A percentile compares a stretch with the other conserved stretches of the same genome.
phyloP scores from a whole-genome alignment of 306 rosid genomes.

The Corylus avellana region DNA sequence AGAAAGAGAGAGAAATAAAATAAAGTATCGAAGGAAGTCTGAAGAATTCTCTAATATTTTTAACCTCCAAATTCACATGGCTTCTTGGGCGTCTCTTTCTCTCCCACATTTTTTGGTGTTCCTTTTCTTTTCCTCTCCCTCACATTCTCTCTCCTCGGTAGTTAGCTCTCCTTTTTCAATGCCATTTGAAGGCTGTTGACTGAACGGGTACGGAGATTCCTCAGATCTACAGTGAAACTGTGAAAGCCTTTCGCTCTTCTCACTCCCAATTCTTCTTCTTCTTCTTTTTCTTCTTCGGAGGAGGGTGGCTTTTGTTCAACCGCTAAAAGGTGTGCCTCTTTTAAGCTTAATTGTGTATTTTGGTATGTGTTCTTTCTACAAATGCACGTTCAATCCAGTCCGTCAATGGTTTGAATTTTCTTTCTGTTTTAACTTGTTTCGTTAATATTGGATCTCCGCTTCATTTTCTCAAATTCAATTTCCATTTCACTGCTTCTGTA shows the following conservation, averaged over 20 bases:
- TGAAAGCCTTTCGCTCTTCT: slow-evolving; percentile 39
- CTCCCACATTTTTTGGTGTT: slow-evolving; percentile 35
- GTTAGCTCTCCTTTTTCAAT: slow-evolving; percentile 36
- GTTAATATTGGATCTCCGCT: slow-evolving; percentile 29
- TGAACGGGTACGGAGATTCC: slow-evolving; percentile 60
- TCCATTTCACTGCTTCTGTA: background rate
- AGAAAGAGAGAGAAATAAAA: background rate
- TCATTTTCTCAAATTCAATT: slow-evolving; percentile 26
- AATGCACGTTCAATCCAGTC: slow-evolving; percentile 4
- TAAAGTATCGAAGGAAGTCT: slow-evolving; percentile 19
- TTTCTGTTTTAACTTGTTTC: slow-evolving; percentile 14
- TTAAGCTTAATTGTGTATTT: slow-evolving; percentile 16
- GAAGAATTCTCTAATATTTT: slow-evolving; percentile 61
- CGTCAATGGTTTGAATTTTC: slow-evolving; percentile 20
- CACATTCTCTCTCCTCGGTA: slow-evolving; percentile 33
- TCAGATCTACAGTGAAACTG: slow-evolving; percentile 73
- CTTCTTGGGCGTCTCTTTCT: slow-evolving; percentile 76
- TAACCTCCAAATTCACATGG: slow-evolving; percentile 95
- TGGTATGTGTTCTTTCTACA: slow-evolving; percentile 6
- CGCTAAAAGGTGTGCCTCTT: slow-evolving; percentile 44
- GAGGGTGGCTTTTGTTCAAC: slow-evolving; percentile 28
- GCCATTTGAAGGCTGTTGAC: slow-evolving; percentile 66
- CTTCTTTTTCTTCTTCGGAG: slow-evolving; percentile 13
- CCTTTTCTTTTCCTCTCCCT: slow-evolving; percentile 16
- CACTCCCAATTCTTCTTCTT: slow-evolving; percentile 45